Base-by-base conservation (phyloP, 495 filamentous ascomycete species). In the Glonium stellatum region DNA sequence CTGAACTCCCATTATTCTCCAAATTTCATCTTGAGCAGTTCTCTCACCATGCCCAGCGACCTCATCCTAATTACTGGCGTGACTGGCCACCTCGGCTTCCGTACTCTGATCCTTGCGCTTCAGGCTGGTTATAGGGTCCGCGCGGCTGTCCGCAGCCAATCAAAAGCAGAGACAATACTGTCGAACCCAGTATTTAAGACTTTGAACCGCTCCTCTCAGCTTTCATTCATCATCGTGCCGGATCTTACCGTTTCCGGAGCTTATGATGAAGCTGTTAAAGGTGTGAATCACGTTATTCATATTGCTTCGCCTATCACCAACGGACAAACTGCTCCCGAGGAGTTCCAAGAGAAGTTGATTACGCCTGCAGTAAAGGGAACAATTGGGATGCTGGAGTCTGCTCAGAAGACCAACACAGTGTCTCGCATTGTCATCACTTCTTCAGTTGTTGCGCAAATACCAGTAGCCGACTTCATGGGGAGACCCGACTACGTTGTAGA, bases 21-120 rank as follows among this genome's bases (percentile, higher is more conserved):
- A 44, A 4, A 44, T 1, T 44, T 44, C 15, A 11, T 0, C 48
- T 51, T 15, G 18, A 51, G 6, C 25, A 1, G 11, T 5, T 1
- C 19, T 27, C 10, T 15, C 48, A 51, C 13, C 25, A 15, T 51
- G 10, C 31, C 48, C 23, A 22, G 21, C 48, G 27, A 31, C 6
- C 27, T 31, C 25, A 22, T 25, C 21, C 48, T 15, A 22, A 51
- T 57, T 25, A 78, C 75, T 6, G 73, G 75, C 18, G 70, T 70
- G 21, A 72, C 73, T 3, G 75, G 75, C 55, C 75, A 74, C 61
- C 74, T 77, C 35, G 75, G 72, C 41, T 71, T 72, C n/a, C 73
- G 75, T 65, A 68, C 76, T 12, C 69, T 76, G 42, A 70, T 75
- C 46, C 67, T 66, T 15, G 63, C 75, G 0, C 63, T 76, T 0